Percentiles rank a stretch among this genome's conserved stretches.
These are phyloP conservation scores for Naganishia vaughanmartiniae DNA, from an alignment of 768 basidiomycete genomes.

Conservation along the genomic window DNA sequence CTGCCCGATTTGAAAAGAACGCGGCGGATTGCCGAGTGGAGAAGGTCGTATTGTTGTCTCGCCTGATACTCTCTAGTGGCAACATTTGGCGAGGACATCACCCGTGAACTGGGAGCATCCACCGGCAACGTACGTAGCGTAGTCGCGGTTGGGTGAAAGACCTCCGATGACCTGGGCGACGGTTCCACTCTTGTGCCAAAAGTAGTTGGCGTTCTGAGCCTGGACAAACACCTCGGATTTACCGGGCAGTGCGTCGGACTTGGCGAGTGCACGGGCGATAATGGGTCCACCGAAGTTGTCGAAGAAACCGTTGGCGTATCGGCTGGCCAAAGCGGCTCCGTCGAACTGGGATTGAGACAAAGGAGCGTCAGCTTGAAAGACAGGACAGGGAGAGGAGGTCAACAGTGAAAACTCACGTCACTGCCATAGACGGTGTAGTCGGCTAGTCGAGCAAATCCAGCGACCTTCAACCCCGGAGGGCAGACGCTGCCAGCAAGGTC, in stretches of 20 bases:
- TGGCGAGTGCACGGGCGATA: slow-evolving; percentile 4
- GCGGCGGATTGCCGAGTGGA: too few relatives aligned
- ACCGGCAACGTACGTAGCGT: slow-evolving; percentile 1
- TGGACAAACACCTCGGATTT: not conserved
- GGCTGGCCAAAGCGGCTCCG: not conserved
- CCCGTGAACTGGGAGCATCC: not conserved
- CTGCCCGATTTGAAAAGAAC: too few relatives aligned
- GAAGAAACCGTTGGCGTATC: not conserved
- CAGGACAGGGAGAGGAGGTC: not conserved
- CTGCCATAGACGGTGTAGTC: slow-evolving; percentile 1
- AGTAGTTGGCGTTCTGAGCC: slow-evolving; percentile 18
- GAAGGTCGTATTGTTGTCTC: too few relatives aligned
- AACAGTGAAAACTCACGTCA: not conserved
- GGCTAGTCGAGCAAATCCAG: slow-evolving; percentile 17
- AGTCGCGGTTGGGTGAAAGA: not conserved
- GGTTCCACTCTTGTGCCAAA: not conserved
- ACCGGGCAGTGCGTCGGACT: not conserved
- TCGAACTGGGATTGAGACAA: not conserved
- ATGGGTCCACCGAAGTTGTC: slow-evolving; percentile 21
- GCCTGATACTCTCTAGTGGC: not conserved
- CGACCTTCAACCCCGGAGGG: slow-evolving; percentile 8
- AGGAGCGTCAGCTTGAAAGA: too few relatives aligned
- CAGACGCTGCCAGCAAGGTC: not conserved
- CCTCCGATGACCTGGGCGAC: not conserved
- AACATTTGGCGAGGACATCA: not conserved